Base-by-base conservation (phyloP, 73 alveolate genomes). In the Paramecium octaurelia region DNA sequence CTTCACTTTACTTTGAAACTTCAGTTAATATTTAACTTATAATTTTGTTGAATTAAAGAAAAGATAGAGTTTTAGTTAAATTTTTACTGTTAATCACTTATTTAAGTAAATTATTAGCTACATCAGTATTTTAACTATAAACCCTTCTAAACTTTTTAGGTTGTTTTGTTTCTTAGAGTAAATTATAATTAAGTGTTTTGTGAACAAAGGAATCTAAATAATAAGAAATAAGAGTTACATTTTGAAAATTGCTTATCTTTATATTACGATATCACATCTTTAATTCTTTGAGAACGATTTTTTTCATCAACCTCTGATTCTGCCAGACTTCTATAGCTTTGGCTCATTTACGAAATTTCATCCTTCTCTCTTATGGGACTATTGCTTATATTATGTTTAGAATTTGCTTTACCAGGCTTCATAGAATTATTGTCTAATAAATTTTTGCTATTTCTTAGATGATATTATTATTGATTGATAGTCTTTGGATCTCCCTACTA, bases 91-190 rank as follows among this genome's bases (percentile, higher is more conserved):
- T 80, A 8, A 80, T 80, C 6, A 48, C 57, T 24, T 40, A 34
- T 42, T 46, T 44, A 21, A 80, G 24, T 24, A 80, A 24, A 12
- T 8, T 40, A 46, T 80, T 80, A 5, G 91, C 91, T 42, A 46
- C 91, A 80, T 80, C 91, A 5, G 91, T 80, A 48, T 80, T 80
- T 80, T 80, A 23, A 46, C 91, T 80, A 64, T 80, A 80, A 46
- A 80, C 91, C 29, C 75, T 80, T 80, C 57, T 80, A 80, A 80
- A 31, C 24, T 9, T 80, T 46, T 80, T 80, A 3, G 91, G 36
- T 44, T 42, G 57, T 14, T 80, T 80, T 1, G 44, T 64, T 18
- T 64, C 84, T 64, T 64, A 64, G 6, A 64, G 46, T 27, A 64
- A 64, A 34, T 64, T 64, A 64, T 1, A 64, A 8, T 64, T 11